phyloP scores from a whole-genome alignment of 768 basidiomycete genomes.

The Dentipellis sp. region DNA sequence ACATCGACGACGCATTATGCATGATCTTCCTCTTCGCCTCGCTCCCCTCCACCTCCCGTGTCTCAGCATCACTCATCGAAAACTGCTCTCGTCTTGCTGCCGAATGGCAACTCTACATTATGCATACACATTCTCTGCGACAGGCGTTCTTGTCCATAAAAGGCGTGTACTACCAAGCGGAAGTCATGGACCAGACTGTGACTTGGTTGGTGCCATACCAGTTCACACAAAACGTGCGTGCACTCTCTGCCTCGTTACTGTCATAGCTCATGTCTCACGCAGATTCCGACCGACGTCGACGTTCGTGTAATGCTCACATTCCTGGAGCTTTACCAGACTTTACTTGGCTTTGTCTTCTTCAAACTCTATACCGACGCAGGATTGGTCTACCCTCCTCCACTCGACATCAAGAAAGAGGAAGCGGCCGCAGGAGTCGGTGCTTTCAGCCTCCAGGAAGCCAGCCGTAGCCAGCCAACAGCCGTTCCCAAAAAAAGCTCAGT shows the following conservation, averaged over 20 bases:
- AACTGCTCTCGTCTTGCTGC: constrained; percentile 86
- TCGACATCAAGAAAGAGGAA: constrained; percentile 79
- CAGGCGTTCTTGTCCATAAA: constrained; percentile 97
- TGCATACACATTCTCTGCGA: constrained; percentile 75
- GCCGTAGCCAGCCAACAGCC: constrained; percentile 18
- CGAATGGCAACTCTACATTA: constrained; percentile 96
- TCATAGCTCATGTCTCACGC: constrained; percentile 1
- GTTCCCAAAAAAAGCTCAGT: constrained; percentile 19
- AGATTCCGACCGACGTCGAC: constrained; percentile 95
- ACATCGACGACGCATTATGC: constrained; percentile 95
- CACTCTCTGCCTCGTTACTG: background rate
- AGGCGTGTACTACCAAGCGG: constrained; percentile 96
- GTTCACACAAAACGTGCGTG: constrained; percentile 84
- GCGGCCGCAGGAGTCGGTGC: constrained; percentile 83
- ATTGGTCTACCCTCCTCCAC: constrained; percentile 89
- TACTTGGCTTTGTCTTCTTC: constrained; percentile 93
- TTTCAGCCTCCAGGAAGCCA: constrained; percentile 58
- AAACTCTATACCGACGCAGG: constrained; percentile 95
- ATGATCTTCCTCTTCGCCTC: constrained; percentile 91
- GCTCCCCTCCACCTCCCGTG: constrained; percentile 75
- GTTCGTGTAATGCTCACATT: constrained; percentile 98
- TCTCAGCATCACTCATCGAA: constrained; percentile 77
- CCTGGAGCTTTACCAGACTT: constrained; percentile 93
- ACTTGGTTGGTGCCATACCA: constrained; percentile 98
- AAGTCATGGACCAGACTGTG: constrained; percentile 85